Conservation (phyloP, 2,329 filamentous ascomycete species). For the Apiospora sp. region DNA sequence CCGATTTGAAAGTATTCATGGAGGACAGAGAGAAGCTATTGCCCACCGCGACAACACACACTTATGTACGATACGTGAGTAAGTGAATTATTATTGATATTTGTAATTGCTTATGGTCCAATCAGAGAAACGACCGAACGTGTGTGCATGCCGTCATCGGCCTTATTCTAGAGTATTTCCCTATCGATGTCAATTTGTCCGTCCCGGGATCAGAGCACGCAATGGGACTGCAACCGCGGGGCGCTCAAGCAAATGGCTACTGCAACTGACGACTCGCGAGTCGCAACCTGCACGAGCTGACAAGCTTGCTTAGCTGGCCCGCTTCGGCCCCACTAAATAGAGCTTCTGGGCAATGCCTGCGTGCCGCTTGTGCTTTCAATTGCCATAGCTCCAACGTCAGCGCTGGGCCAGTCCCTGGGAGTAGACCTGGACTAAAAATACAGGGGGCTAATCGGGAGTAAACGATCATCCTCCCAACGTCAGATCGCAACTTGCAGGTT, state of each 20-base stretch:
- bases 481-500: neutral
- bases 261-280: neutral
- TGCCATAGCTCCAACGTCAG: constrained; percentile 4
- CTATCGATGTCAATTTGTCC: neutral
- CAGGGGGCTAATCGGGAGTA: neutral
- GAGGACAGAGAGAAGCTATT: constrained; percentile 4
- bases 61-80: constrained; percentile 6
- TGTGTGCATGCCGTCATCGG: constrained; percentile 8
- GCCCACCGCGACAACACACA: neutral
- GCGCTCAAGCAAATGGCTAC: neutral
- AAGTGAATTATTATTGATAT: constrained; percentile 15
- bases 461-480: neutral
- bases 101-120: neutral
- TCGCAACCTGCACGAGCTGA: neutral
- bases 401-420: neutral
- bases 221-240: constrained; percentile 10
- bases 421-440: neutral
- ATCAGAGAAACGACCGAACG: neutral
- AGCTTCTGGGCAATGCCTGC: neutral
- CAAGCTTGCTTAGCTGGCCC: neutral
- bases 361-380: neutral
- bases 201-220: constrained; percentile 1
- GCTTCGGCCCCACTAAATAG: neutral
- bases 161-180: neutral
- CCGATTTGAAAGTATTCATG: constrained; percentile 1